Evolutionary conservation across 305 asterid species (phyloP).

Genomic region (Ilex paraguariensis): DNA sequence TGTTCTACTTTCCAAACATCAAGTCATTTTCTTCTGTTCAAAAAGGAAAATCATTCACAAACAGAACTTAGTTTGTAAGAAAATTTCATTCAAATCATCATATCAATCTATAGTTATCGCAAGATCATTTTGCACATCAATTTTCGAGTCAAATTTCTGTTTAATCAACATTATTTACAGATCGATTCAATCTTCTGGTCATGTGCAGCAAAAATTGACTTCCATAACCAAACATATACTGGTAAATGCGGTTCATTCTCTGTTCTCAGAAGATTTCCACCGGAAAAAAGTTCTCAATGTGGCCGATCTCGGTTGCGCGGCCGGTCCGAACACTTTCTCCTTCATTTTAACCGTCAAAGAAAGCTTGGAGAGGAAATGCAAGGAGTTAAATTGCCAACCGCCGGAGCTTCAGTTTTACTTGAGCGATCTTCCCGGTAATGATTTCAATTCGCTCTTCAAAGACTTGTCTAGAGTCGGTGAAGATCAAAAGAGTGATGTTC

Average conservation of each 20-base stretch:
- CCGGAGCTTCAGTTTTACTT: conserved; percentile 23
- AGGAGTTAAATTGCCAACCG: background rate
- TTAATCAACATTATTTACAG: too few relatives aligned
- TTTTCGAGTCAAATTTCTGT: too few relatives aligned
- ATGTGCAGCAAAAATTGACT: conserved; percentile 3
- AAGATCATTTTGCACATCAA: too few relatives aligned
- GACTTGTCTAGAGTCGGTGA: conserved; percentile 4
- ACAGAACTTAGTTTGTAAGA: too few relatives aligned
- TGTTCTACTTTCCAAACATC: too few relatives aligned
- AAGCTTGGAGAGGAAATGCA: background rate
- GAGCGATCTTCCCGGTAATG: conserved; percentile 30
- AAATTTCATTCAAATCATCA: too few relatives aligned
- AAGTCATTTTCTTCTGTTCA: too few relatives aligned
- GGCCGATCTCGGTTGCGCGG: conserved; percentile 19
- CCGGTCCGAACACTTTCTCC: conserved; percentile 15
- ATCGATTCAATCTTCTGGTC: too few relatives aligned
- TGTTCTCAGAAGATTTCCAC: background rate
- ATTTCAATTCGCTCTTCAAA: conserved; percentile 26
- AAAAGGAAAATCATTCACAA: too few relatives aligned
- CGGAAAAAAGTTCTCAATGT: conserved; percentile 5
- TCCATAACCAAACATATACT: conserved; percentile 3
- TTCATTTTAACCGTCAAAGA: conserved; percentile 3
- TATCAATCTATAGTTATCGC: too few relatives aligned
- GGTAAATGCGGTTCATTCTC: background rate
- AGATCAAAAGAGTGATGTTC: background rate